Evolutionary conservation across 495 filamentous ascomycete species (phyloP).

Genomic region (Penicillium daleae): DNA sequence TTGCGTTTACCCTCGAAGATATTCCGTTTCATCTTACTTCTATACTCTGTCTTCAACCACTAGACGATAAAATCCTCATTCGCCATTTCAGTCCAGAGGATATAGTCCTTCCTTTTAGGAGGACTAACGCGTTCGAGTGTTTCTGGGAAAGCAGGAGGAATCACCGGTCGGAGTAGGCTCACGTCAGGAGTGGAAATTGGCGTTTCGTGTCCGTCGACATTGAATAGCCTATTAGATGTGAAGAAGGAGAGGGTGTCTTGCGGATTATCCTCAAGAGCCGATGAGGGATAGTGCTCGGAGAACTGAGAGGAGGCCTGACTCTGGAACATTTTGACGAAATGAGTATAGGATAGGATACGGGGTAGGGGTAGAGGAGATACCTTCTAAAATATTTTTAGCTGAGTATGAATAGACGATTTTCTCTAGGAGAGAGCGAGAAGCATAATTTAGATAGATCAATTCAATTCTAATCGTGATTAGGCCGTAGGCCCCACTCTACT

Average conservation of each 20-base stretch:
- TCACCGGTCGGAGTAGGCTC: neutral
- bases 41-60: slow-evolving; percentile 16
- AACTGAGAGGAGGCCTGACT: slow-evolving; percentile 13
- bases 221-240: slow-evolving; percentile 6
- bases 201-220: neutral
- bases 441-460: too few species aligned
- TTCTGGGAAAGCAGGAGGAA: neutral
- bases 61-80: slow-evolving; percentile 16
- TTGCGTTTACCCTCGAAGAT: slow-evolving; percentile 6
- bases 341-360: neutral
- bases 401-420: too few species aligned
- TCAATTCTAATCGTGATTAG: too few species aligned
- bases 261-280: slow-evolving; percentile 6
- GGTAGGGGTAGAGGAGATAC: neutral
- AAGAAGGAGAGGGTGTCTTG: slow-evolving; percentile 6
- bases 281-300: slow-evolving; percentile 12
- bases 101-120: neutral
- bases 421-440: too few species aligned
- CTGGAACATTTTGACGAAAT: slow-evolving; percentile 6
- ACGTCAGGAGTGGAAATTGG: neutral
- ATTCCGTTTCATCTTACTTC: slow-evolving; percentile 6
- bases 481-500: too few species aligned
- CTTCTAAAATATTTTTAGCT: too few species aligned
- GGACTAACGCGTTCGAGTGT: slow-evolving; percentile 7
- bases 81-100: slow-evolving; percentile 10